Evolutionary conservation across 2,329 filamentous ascomycete species (phyloP).

Genomic region (Nemania abortiva): DNA sequence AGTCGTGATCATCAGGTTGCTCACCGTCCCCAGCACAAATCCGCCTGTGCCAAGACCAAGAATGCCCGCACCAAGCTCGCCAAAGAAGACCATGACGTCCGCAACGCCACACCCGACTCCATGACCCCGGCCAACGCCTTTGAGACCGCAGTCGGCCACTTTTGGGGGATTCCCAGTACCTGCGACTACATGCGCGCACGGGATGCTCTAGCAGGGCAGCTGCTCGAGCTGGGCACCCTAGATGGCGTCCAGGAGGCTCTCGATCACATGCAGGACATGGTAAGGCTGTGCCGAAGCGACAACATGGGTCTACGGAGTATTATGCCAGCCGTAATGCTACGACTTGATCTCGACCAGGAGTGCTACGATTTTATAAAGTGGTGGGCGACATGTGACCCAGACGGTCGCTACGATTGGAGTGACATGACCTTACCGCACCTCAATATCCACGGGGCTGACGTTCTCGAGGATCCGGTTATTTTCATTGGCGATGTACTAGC

Average conservation of each 20-base stretch:
- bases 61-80: constrained; percentile 48
- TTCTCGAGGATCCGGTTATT: constrained; percentile 38
- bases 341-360: constrained; percentile 63
- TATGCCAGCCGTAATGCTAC: constrained; percentile 58
- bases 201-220: constrained; percentile 48
- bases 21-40: constrained; percentile 56
- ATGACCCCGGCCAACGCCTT: constrained; percentile 53
- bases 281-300: constrained; percentile 59
- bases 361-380: constrained; percentile 60
- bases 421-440: constrained; percentile 49
- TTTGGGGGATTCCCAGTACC: constrained; percentile 58
- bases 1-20: constrained; percentile 56
- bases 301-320: constrained; percentile 58
- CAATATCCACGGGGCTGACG: constrained; percentile 41
- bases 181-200: constrained; percentile 60
- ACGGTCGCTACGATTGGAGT: constrained; percentile 52
- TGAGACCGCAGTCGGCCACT: constrained; percentile 55
- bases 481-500: constrained; percentile 15
- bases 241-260: constrained; percentile 55
- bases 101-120: constrained; percentile 47
- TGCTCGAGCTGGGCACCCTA: constrained; percentile 52
- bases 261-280: constrained; percentile 58
- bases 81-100: constrained; percentile 55
- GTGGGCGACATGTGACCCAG: constrained; percentile 45
- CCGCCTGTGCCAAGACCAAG: constrained; percentile 55